Evolutionary conservation across 345 rosid genomes (phyloP), one percentile per base, ranked within the genome.

Genomic region (Populus tremula): DNA sequence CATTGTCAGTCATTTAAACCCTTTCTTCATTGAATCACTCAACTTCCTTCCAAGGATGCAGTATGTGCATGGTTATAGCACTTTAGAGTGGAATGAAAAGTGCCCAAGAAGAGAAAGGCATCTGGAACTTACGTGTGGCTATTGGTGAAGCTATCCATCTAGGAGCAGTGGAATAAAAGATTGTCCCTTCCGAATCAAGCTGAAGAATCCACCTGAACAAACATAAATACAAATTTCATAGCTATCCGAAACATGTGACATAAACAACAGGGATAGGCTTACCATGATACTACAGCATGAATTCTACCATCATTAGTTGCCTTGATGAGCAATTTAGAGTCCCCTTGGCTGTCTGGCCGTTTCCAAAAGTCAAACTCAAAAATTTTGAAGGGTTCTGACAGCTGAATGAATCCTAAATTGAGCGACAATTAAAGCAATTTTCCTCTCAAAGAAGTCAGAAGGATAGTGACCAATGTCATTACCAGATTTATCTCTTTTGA

Each of bases 331-430:
- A 90, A 63, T 76, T 88, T 81, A 70, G 85, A 81, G 74, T 92
- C 89, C 65, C 95, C 86, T 62, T 78, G 82, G 85, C 92, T 92
- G 62, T 85, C 90, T 73, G 97, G 96, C 80, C 93, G 86, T 91
- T 88, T 93, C 94, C 97, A 91, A 76, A 96, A 93, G 88, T 92
- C 97, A 86, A 96, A 91, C 85, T 91, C 97, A 88, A 93, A 92
- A 83, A 91, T 75, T 85, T 85, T 85, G 89, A 91, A 88, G 73
- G 99, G 98, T 79, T 93, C 91, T 82, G 99, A 96, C 80, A 96
- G 84, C 98, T 93, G 94, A 80, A 90, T 81, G 71, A 82, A 86
- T 76, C 82, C 77, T 85, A 77, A 81, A 79, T 72, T 82, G 82
- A 90, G 89, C 84, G 72, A 73, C 78, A 80, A 79, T 71, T 71